Evolutionary conservation across 352 stramenopile species (phyloP), one percentile per base, ranked within the genome.

Genomic region (Globisporangium echinulatum): DNA sequence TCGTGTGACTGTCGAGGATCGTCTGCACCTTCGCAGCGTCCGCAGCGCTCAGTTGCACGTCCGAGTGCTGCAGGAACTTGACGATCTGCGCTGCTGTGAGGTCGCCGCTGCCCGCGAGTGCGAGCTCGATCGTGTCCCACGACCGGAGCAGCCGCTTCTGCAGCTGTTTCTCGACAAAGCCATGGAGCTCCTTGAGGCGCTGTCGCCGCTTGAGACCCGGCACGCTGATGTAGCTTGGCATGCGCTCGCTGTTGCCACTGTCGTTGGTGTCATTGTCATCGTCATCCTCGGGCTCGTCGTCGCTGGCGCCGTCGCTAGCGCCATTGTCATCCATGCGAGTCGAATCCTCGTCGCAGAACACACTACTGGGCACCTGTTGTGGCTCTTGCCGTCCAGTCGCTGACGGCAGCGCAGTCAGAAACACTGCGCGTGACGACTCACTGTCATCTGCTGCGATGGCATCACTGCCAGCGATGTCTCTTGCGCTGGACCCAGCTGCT

Each of bases 81-180:
- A 86, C 63, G 54, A 90, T 86, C 52, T 90, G 81, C 1, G 69
- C 56, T 5, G 79, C 59, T 0, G 72, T 85, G 62, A 90, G 81
- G n/a, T 88, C 77, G 0, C 79, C 79, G 50, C 77, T 87, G 1
- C 77, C 77, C 0, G 73, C 66, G 57, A 90, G 83, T 36, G 81
- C 77, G 53, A 86, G 77, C 61, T 90, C 77, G 55, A 90, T 89
- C 3, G 75, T 83, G 47, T 87, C 81, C 81, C 79, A 89, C 39
- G 75, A 85, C 33, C 71, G 76, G 40, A 75, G 75, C 25, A 90
- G 65, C n/a, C 81, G 71, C 54, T 87, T 88, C 59, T 88, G 77
- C 0, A 90, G 62, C 49, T 88, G 79, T 2, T 72, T 80, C 38
- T 82, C 70, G 13, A 89, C 77, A 61, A 86, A 90, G 0, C 67